These are phyloP conservation scores for Aeschynomene evenia DNA, from an alignment of 306 rosid genomes.

Conservation along the genomic window DNA sequence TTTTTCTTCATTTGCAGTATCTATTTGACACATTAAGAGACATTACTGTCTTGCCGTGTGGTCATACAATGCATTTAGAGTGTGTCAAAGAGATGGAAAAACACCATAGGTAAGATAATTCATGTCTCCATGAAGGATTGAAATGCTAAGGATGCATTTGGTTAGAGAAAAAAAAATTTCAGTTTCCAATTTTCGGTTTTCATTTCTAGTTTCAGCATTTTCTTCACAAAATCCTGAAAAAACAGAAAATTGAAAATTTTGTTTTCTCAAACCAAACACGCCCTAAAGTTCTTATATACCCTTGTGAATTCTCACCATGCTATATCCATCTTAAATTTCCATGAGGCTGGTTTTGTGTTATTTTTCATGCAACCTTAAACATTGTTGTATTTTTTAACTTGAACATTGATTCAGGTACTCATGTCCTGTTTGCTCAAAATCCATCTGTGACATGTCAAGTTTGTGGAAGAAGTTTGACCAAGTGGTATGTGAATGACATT, in stretches of 20 bases:
- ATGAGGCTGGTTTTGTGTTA: not conserved
- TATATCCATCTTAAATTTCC: not conserved
- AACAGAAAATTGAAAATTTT: no score
- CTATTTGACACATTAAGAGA: slow-evolving; percentile 67
- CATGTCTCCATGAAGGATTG: not conserved
- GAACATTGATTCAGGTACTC: slow-evolving; percentile 52
- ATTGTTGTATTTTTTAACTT: not conserved
- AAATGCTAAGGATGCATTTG: no score
- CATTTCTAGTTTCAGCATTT: no score
- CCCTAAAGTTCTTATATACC: not conserved
- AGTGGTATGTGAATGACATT: slow-evolving; percentile 44
- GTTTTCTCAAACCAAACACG: no score
- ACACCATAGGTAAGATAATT: slow-evolving; percentile 57
- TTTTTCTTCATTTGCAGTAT: slow-evolving; percentile 46
- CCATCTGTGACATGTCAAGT: slow-evolving; percentile 63
- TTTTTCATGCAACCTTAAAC: not conserved
- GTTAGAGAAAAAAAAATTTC: no score
- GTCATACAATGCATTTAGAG: slow-evolving; percentile 83
- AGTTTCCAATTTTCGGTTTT: no score
- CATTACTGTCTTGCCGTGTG: slow-evolving; percentile 75
- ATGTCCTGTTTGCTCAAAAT: slow-evolving; percentile 81
- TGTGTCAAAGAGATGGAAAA: slow-evolving; percentile 75
- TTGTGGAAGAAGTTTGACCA: slow-evolving; percentile 63
- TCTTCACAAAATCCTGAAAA: no score
- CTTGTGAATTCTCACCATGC: not conserved